A percentile compares a stretch with the other conserved stretches of the same genome.
phyloP scores from a whole-genome alignment of 2,329 filamentous ascomycete species.

The Trichoderma sp. region DNA sequence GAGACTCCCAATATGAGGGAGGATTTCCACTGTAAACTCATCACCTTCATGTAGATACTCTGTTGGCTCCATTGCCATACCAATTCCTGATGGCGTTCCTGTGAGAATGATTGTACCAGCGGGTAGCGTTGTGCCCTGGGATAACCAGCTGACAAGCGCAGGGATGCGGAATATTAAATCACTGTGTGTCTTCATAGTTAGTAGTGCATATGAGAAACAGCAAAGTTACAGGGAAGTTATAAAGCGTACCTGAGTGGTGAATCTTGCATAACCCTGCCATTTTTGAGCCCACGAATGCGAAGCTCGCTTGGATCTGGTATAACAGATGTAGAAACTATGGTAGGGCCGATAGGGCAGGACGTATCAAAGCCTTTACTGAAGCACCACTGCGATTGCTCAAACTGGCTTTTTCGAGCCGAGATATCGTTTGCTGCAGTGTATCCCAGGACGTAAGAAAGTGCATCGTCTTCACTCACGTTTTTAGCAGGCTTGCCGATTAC shows the following conservation, averaged over 20 bases:
- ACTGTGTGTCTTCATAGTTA: neutral
- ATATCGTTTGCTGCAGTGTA: conserved; percentile 9
- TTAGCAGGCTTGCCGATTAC: conserved; percentile 10
- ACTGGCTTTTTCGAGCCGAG: conserved; percentile 14
- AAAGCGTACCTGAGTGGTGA: neutral
- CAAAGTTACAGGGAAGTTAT: neutral
- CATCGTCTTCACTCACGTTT: conserved; percentile 1
- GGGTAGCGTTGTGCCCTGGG: conserved; percentile 1
- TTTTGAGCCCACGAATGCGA: neutral
- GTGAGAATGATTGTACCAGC: conserved; percentile 6
- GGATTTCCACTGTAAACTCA: neutral
- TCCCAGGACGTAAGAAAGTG: neutral
- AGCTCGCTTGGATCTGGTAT: conserved; percentile 1
- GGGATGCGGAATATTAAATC: neutral
- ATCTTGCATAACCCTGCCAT: neutral
- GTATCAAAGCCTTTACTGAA: conserved; percentile 15
- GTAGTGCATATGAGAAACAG: neutral
- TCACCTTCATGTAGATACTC: neutral
- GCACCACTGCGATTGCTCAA: conserved; percentile 10
- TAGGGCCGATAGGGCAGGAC: neutral
- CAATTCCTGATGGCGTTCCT: conserved; percentile 6
- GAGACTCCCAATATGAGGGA: conserved; percentile 1
- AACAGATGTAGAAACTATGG: neutral
- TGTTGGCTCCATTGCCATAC: conserved; percentile 9
- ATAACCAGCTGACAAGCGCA: neutral